Conservation (phyloP, 2,329 filamentous ascomycete species). For the Sclerotinia subarctica region DNA sequence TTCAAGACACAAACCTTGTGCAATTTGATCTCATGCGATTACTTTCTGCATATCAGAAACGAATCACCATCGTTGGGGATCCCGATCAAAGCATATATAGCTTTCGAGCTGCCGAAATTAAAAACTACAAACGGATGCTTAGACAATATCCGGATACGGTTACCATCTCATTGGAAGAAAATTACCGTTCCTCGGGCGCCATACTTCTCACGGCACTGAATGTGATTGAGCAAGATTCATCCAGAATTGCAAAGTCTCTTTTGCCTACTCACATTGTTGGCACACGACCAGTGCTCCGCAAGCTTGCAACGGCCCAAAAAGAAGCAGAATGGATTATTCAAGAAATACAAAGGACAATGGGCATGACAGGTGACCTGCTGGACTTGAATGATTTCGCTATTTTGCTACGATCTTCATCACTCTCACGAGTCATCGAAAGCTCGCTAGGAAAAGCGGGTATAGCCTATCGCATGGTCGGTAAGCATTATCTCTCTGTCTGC, state of each 20-base stretch:
- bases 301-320: slow-evolving; percentile 62
- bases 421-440: slow-evolving; percentile 84
- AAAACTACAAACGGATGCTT: slow-evolving; percentile 78
- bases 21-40: slow-evolving; percentile 94
- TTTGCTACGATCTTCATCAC: slow-evolving; percentile 75
- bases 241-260: slow-evolving; percentile 74
- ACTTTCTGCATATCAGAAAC: slow-evolving; percentile 67
- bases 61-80: slow-evolving; percentile 94
- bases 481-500: slow-evolving; percentile 23
- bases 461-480: slow-evolving; percentile 85
- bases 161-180: slow-evolving; percentile 84
- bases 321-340: slow-evolving; percentile 88
- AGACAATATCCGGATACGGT: slow-evolving; percentile 73
- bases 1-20: slow-evolving; percentile 93
- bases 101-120: slow-evolving; percentile 88
- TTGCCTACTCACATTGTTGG: slow-evolving; percentile 78
- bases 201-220: slow-evolving; percentile 78
- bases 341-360: slow-evolving; percentile 70
- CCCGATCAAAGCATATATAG: slow-evolving; percentile 98
- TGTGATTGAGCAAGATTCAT: slow-evolving; percentile 86
- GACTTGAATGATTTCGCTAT: slow-evolving; percentile 78
- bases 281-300: slow-evolving; percentile 75
- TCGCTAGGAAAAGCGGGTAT: slow-evolving; percentile 77
- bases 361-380: slow-evolving; percentile 71
- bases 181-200: slow-evolving; percentile 85